Conservation (phyloP, 768 basidiomycete genomes). For the Trametes sanguinea region DNA sequence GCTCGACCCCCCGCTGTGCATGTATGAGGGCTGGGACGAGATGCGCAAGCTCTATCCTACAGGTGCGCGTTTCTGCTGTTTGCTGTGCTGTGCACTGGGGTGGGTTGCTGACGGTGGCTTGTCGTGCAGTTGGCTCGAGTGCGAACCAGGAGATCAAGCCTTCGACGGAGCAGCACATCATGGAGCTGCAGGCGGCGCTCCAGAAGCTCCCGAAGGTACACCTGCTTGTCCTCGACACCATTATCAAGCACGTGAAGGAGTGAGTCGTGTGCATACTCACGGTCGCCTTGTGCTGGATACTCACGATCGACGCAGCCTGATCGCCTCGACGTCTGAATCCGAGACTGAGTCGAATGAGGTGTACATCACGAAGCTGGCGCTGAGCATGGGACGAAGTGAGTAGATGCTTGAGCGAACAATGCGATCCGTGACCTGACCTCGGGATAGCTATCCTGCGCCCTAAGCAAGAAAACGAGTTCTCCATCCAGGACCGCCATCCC, state of each 20-base stretch:
- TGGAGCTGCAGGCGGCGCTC: constrained; percentile 62
- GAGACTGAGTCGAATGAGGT: constrained; percentile 64
- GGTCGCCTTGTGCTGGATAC: background rate
- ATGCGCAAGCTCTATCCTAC: constrained; percentile 83
- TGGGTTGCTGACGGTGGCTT: background rate
- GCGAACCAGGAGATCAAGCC: constrained; percentile 53
- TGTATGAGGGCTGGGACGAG: constrained; percentile 93
- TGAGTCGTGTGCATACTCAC: constrained; percentile 38
- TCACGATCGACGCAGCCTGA: constrained; percentile 48
- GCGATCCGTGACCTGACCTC: background rate
- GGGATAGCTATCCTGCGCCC: constrained; percentile 76
- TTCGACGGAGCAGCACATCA: constrained; percentile 60
- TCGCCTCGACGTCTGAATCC: constrained; percentile 55
- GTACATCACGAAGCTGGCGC: constrained; percentile 83
- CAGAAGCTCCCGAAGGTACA: constrained; percentile 77
- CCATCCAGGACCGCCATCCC: constrained; percentile 90
- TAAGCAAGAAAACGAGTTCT: constrained; percentile 76
- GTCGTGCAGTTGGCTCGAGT: constrained; percentile 51
- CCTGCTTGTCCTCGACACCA: constrained; percentile 73
- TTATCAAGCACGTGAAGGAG: constrained; percentile 77
- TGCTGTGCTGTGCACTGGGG: background rate
- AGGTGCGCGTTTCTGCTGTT: constrained; percentile 35
- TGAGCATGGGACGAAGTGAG: constrained; percentile 86
- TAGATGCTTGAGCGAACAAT: constrained; percentile 6
- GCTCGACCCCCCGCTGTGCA: constrained; percentile 79